Conservation (phyloP, 1,284 basidiomycete species). For the Ceratorhiza oryzae-sativae region DNA sequence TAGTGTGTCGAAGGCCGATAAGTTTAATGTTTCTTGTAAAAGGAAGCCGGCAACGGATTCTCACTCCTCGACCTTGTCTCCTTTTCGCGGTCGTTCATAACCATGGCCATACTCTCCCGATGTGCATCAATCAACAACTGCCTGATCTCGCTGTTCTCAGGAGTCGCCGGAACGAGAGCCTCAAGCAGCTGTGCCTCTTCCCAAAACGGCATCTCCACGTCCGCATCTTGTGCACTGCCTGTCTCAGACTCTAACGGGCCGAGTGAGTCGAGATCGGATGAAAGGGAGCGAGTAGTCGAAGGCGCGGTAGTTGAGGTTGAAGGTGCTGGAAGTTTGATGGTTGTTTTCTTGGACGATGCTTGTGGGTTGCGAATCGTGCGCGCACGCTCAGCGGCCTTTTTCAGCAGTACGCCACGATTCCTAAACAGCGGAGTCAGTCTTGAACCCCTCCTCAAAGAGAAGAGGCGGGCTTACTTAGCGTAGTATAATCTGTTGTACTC, state of each 20-base stretch:
- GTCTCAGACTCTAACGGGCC: not conserved
- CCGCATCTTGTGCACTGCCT: not conserved
- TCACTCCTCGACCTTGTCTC: constrained; percentile 31
- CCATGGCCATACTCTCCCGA: constrained; percentile 21
- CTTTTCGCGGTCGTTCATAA: constrained; percentile 32
- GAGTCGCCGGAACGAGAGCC: constrained; percentile 24
- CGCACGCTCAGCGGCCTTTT: constrained; percentile 35
- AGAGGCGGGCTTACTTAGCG: constrained; percentile 12
- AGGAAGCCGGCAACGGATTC: constrained; percentile 25
- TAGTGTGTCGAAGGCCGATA: not conserved
- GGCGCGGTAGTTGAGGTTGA: constrained; percentile 32
- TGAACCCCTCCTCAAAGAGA: not conserved
- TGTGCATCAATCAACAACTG: constrained; percentile 33
- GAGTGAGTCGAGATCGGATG: not conserved
- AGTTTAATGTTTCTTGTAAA: constrained; percentile 32
- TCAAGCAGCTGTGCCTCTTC: constrained; percentile 28
- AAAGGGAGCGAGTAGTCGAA: constrained; percentile 29
- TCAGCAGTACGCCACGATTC: constrained; percentile 33
- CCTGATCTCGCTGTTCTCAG: constrained; percentile 26
- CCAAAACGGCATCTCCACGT: constrained; percentile 31
- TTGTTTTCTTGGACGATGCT: not conserved
- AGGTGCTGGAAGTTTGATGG: constrained; percentile 24
- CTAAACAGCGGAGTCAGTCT: not conserved
- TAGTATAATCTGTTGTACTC: constrained; percentile 34
- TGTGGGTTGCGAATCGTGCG: constrained; percentile 34